Evolutionary conservation across 2,329 filamentous ascomycete species (phyloP), one percentile per base, ranked within the genome.

Genomic region (Fusarium sp.): DNA sequence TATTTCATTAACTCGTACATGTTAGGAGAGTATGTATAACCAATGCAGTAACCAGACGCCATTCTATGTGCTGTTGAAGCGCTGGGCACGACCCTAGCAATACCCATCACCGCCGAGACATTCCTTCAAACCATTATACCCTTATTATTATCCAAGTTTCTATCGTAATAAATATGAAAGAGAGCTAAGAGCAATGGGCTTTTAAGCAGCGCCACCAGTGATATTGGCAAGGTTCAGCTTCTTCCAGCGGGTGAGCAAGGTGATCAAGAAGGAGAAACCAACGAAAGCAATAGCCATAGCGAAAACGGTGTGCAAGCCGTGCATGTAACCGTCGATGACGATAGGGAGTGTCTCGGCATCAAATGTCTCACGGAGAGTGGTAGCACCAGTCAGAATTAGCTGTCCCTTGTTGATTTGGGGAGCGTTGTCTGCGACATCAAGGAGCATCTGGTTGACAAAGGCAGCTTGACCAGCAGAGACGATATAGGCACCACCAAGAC

Each of bases 251-350:
- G 77, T 78, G 28, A 64, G 73, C 6, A 81, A 59, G 16, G 74
- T 74, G 18, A 81, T 57, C 5, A 81, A 34, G 6, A 80, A 75
- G 0, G 81, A 77, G 28, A 83, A 53, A 4, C 82, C 82, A 3
- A 78, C 82, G 31, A 82, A 84, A 6, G 89, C 75, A 20, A 84
- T 81, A 15, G 83, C 83, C 67, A 90, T 81, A 11, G 88, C 90
- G 38, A 89, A 86, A 6, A 84, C 82, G 9, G 91, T 88, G 73
- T 90, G 88, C 70, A 90, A 86, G 0, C 87, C 86, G 54, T 86
- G 78, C 70, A 86, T 91, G 79, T 92, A 92, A 0, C 87, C 88
- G 0, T 77, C 67, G 28, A 91, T 81, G 40, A 92, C 88, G 0
- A 82, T 80, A 0, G 79, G 73, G 4, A 90, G 79, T 59, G 81